Evolutionary conservation across 1,284 basidiomycete species (phyloP), one percentile per base, ranked within the genome.

Genomic region (Leccinum griseonigrum): DNA sequence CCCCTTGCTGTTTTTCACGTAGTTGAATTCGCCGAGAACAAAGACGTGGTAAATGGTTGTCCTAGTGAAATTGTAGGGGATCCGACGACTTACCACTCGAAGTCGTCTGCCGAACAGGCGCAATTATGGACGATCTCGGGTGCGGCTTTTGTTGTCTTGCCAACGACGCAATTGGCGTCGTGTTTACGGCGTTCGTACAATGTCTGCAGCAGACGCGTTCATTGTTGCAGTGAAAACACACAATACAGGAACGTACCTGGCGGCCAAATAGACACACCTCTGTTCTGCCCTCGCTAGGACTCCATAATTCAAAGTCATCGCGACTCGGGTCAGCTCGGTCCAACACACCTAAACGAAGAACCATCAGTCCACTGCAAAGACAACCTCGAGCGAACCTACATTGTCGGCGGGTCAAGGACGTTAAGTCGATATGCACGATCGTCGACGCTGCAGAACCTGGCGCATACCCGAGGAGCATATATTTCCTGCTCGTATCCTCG

Each of bases 301-400:
- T 94, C 95, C 96, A 98, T 3, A 96, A 76, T 74, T 97, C 95
- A 72, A 97, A 98, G 75, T 98, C 95, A 70, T 97, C 95, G 54
- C 87, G 78, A 34, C 82, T 83, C 4, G 94, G 88, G 70, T 97
- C 79, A 1, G 92, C 83, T 4, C 83, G 60, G 66, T 85, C 84
- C 54, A 95, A 77, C 1, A 81, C 76, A 75, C 94, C 94, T 95
- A 52, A 52, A 56, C 59, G 16, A 54, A 54, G 48, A 56, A 50
- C 13, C 2, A 6, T 69, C 26, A 65, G 55, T 56, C 26, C 10
- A 29, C 32, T 22, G 28, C 5, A 34, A 13, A 32, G 28, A 36
- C 14, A 51, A 2, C 13, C 38, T 26, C 48, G 40, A 57, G 59
- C 31, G 13, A 26, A 79, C 88, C 70, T 69, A 93, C 95, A 98